phyloP scores from a whole-genome alignment of 345 rosid species.

The Hypericum androsaemum region DNA sequence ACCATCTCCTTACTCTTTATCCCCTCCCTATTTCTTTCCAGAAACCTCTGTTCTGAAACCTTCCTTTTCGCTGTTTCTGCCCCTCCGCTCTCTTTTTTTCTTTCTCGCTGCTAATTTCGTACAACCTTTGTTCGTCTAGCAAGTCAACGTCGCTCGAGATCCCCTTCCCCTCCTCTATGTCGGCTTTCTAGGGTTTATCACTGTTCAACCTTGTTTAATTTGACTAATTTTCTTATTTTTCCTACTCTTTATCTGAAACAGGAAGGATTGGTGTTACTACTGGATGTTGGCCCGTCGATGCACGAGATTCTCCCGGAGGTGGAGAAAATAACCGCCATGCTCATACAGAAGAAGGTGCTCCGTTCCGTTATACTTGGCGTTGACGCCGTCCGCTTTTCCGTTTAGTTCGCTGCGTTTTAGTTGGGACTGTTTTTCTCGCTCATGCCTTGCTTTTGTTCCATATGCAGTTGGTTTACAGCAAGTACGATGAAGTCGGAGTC shows the following conservation, averaged over 20 bases:
- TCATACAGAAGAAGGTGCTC: constrained; percentile 67
- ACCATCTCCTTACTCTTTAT: not conserved
- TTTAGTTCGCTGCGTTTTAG: not conserved
- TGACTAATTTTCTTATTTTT: not conserved
- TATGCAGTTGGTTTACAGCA: constrained; percentile 64
- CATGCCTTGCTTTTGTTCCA: not conserved
- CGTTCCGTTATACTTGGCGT: not conserved
- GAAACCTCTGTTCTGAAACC: too few species aligned
- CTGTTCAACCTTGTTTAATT: too few species aligned
- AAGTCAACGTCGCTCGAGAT: too few species aligned
- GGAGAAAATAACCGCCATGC: constrained; percentile 56
- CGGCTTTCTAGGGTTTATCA: too few species aligned
- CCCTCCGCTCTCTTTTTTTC: too few species aligned
- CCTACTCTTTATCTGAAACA: constrained; percentile 16
- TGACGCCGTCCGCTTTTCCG: not conserved
- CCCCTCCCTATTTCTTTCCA: not conserved
- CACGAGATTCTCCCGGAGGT: constrained; percentile 52
- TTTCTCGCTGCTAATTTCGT: too few species aligned
- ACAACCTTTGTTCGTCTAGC: too few species aligned
- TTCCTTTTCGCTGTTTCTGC: too few species aligned
- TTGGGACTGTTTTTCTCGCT: not conserved
- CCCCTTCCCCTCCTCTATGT: too few species aligned
- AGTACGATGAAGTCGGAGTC: constrained; percentile 74
- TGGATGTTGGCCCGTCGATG: constrained; percentile 87
- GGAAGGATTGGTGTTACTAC: constrained; percentile 66